A percentile compares a stretch with the other conserved stretches of the same genome.
These are phyloP conservation scores for Drechslerella coelobrocha DNA, from an alignment of 2,329 filamentous ascomycete species.

Conservation along the genomic window DNA sequence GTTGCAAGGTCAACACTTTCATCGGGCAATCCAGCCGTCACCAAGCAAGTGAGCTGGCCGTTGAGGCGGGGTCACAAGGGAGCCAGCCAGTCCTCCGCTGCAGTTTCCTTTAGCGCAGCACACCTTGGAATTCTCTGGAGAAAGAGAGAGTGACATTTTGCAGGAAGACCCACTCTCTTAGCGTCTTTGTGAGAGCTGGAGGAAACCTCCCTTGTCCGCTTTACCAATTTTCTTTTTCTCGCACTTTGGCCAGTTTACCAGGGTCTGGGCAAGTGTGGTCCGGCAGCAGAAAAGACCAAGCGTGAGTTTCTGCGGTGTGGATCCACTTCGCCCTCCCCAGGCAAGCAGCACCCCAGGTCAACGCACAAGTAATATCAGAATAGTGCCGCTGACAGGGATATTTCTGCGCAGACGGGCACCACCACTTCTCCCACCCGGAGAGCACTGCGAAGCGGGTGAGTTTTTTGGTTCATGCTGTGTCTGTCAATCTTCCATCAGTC, in stretches of 20 bases:
- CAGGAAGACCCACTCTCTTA: conserved; percentile 42
- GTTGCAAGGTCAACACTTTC: conserved; percentile 42
- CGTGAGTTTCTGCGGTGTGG: conserved; percentile 49
- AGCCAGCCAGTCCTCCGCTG: conserved; percentile 18
- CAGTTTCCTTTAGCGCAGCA: conserved; percentile 33
- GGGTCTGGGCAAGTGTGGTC: conserved; percentile 51
- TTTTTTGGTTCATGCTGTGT: conserved; percentile 2
- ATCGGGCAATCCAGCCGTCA: conserved; percentile 38
- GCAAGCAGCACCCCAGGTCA: conserved; percentile 50
- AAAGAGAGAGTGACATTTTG: conserved; percentile 49
- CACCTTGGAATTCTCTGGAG: conserved; percentile 41
- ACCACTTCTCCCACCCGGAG: neutral
- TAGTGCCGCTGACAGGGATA: conserved; percentile 45
- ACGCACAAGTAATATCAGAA: conserved; percentile 47
- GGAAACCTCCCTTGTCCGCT: conserved; percentile 30
- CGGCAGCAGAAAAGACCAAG: conserved; percentile 50
- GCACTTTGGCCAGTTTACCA: conserved; percentile 45
- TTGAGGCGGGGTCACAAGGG: conserved; percentile 50
- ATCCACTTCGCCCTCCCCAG: conserved; percentile 38
- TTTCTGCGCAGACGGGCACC: neutral
- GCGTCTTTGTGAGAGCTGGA: conserved; percentile 43
- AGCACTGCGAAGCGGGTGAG: conserved; percentile 4
- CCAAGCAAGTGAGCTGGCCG: conserved; percentile 19
- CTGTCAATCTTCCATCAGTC: neutral
- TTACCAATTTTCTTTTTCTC: conserved; percentile 25